Evolutionary conservation across 2,329 filamentous ascomycete genomes (phyloP).

Genomic region (Xylariaceae sp.): DNA sequence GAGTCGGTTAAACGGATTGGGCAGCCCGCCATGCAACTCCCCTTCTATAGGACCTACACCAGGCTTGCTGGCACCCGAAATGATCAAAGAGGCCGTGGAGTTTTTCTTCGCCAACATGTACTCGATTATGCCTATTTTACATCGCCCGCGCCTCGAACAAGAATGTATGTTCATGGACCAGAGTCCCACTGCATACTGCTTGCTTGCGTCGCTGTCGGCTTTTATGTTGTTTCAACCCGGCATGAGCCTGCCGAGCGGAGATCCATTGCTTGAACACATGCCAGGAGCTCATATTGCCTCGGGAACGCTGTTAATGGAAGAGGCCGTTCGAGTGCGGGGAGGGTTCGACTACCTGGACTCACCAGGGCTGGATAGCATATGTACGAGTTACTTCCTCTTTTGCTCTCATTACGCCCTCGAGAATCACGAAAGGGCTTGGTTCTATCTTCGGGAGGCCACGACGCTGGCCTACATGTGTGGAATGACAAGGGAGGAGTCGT

Average conservation of each 20-base stretch:
- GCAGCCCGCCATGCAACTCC: constrained; percentile 44
- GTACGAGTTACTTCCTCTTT: constrained; percentile 77
- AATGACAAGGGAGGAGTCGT: constrained; percentile 61
- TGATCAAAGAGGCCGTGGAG: constrained; percentile 61
- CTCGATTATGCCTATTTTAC: constrained; percentile 58
- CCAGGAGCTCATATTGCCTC: constrained; percentile 59
- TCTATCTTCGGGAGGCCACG: constrained; percentile 70
- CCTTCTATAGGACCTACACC: constrained; percentile 50
- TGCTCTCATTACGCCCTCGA: constrained; percentile 68
- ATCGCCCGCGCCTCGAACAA: constrained; percentile 54
- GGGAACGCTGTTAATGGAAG: constrained; percentile 63
- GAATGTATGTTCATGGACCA: constrained; percentile 58
- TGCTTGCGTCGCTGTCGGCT: constrained; percentile 60
- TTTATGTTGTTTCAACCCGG: constrained; percentile 68
- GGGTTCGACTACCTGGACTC: constrained; percentile 57
- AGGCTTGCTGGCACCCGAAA: constrained; percentile 56
- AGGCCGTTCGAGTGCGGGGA: constrained; percentile 61
- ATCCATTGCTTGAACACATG: constrained; percentile 53
- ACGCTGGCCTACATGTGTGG: constrained; percentile 61
- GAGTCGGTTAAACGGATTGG: constrained; percentile 54
- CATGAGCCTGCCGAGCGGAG: constrained; percentile 55
- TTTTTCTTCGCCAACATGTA: constrained; percentile 69
- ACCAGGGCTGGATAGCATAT: constrained; percentile 54
- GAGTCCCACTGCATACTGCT: constrained; percentile 59
- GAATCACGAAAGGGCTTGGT: constrained; percentile 74